Conservation (phyloP, 2,329 filamentous ascomycete species). For the Colletotrichum phormii region DNA sequence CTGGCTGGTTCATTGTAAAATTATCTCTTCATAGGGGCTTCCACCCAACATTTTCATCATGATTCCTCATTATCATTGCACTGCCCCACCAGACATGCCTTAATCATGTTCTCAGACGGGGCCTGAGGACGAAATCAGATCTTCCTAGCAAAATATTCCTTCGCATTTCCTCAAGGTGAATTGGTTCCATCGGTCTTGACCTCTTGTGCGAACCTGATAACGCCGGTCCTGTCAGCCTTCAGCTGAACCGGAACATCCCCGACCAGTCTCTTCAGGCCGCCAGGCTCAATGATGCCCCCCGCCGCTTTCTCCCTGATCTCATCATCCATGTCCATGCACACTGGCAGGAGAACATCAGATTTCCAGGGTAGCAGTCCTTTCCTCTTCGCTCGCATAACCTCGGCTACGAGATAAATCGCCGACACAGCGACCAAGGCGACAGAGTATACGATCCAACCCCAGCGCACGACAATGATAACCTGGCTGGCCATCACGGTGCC, state of each 20-base stretch:
- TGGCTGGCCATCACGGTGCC: background rate
- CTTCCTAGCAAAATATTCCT: background rate
- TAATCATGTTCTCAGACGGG: background rate
- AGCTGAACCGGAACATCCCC: background rate
- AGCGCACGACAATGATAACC: background rate
- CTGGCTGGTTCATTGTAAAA: background rate
- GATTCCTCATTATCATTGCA: background rate
- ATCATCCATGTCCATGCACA: background rate
- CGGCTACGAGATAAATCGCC: background rate
- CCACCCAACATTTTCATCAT: background rate
- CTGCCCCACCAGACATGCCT: background rate
- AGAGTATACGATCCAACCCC: background rate
- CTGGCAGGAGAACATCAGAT: background rate
- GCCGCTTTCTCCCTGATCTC: background rate
- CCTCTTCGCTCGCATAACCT: slow-evolving; percentile 21
- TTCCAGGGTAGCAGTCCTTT: slow-evolving; percentile 43
- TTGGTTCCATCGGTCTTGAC: background rate
- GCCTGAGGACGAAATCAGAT: background rate
- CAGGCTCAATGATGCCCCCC: background rate
- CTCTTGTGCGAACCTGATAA: background rate
- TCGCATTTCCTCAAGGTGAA: background rate
- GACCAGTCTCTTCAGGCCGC: background rate
- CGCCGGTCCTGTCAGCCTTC: background rate
- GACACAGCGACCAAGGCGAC: background rate
- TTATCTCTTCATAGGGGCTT: background rate